These are phyloP conservation scores for Pisolithus thermaeus DNA, from an alignment of 1,284 basidiomycete genomes.

Conservation along the genomic window DNA sequence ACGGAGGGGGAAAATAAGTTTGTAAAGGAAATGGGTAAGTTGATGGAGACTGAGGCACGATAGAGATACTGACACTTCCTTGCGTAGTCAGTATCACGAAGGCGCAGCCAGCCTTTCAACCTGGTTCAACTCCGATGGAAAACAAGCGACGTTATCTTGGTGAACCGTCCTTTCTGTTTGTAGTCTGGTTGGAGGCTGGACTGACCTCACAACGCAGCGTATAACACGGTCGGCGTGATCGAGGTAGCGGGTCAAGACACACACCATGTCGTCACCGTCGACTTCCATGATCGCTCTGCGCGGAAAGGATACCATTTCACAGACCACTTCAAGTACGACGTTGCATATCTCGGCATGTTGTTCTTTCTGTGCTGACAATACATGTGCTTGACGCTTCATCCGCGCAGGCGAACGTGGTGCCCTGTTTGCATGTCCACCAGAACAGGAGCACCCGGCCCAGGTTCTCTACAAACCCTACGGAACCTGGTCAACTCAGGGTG, in stretches of 20 bases:
- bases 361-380: conserved; percentile 1
- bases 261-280: conserved; percentile 89
- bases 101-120: conserved; percentile 88
- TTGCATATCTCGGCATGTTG: conserved; percentile 74
- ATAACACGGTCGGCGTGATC: conserved; percentile 91
- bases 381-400: conserved; percentile 3
- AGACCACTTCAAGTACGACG: conserved; percentile 77
- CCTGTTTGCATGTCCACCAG: conserved; percentile 73
- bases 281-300: conserved; percentile 87
- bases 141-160: conserved; percentile 87
- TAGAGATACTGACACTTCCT: conserved; percentile 4
- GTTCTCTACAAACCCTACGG: conserved; percentile 84
- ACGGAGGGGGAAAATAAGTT: conserved; percentile 34
- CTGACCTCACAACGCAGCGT: conserved; percentile 44
- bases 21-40: conserved; percentile 75
- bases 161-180: conserved; percentile 31
- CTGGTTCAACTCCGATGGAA: conserved; percentile 86
- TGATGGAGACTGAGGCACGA: neutral
- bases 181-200: too few species aligned
- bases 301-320: conserved; percentile 86
- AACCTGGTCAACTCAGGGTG: conserved; percentile 66
- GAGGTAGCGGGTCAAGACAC: conserved; percentile 90
- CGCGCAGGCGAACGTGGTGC: conserved; percentile 70
- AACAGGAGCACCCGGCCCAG: conserved; percentile 61
- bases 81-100: conserved; percentile 79